Evolutionary conservation across 73 alveolate species (phyloP).

Genomic region (Tetrahymena thermophila): DNA sequence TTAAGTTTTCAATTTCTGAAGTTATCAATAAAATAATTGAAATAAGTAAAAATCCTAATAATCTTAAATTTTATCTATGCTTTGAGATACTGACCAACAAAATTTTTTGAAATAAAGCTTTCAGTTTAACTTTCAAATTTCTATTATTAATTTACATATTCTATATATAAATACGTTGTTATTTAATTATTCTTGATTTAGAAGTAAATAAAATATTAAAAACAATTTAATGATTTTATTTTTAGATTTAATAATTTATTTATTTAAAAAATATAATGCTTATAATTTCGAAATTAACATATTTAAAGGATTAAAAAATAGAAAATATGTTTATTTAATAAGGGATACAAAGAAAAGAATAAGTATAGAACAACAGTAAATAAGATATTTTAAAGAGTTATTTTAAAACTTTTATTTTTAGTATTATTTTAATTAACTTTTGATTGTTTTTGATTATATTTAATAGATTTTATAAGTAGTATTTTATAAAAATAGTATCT

Average conservation of each 20-base stretch:
- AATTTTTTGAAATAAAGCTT: not conserved
- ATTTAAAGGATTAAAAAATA: too few species aligned
- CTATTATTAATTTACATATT: not conserved
- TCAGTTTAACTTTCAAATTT: not conserved
- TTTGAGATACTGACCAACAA: not conserved
- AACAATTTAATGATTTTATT: too few species aligned
- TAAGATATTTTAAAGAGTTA: not conserved
- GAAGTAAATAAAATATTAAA: too few species aligned
- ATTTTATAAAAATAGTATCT: not conserved
- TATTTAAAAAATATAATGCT: too few species aligned
- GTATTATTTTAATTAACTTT: too few species aligned
- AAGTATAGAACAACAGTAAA: not conserved
- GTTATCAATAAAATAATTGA: not conserved
- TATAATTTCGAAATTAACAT: too few species aligned
- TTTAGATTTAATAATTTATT: too few species aligned
- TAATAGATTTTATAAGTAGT: not conserved
- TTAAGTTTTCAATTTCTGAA: not conserved
- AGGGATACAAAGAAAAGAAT: not conserved
- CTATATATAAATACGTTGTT: not conserved
- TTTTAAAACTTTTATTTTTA: too few species aligned
- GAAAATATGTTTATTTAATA: too few species aligned
- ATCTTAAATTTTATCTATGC: not conserved
- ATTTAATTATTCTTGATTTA: too few species aligned
- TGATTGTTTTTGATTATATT: not conserved
- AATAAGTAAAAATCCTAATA: not conserved